Conservation (phyloP, 495 filamentous ascomycete species). For the Lasiosphaeria ovina region DNA sequence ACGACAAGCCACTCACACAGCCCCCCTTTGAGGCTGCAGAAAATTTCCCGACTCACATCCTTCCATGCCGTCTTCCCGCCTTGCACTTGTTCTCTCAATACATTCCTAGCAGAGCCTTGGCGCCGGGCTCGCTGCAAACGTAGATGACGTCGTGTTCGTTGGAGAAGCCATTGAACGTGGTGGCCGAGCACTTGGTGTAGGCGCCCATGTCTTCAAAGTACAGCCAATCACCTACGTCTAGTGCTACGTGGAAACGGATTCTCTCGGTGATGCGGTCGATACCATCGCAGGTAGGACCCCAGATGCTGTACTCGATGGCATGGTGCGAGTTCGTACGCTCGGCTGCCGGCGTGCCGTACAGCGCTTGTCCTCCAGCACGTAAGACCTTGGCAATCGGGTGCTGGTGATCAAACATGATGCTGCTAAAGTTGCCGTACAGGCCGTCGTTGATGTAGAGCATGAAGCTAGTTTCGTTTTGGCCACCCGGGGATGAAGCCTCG, state of each 20-base stretch:
- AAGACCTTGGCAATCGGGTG: slow-evolving; percentile 81
- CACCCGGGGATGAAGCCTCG: slow-evolving; percentile 38
- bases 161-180: slow-evolving; percentile 96
- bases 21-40: no score
- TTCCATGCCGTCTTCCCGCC: neutral
- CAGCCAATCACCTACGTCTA: slow-evolving; percentile 94
- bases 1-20: no score
- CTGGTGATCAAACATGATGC: slow-evolving; percentile 99
- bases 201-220: slow-evolving; percentile 99
- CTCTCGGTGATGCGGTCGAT: slow-evolving; percentile 87
- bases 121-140: slow-evolving; percentile 87
- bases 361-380: slow-evolving; percentile 53
- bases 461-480: slow-evolving; percentile 63
- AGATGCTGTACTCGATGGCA: slow-evolving; percentile 80
- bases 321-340: slow-evolving; percentile 30
- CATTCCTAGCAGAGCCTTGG: slow-evolving; percentile 63
- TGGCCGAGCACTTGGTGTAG: slow-evolving; percentile 96
- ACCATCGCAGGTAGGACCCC: slow-evolving; percentile 97
- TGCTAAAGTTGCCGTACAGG: slow-evolving; percentile 96
- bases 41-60: no score
- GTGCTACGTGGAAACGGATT: slow-evolving; percentile 64
- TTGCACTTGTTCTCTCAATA: neutral
- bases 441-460: slow-evolving; percentile 98
- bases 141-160: slow-evolving; percentile 91
- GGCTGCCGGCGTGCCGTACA: slow-evolving; percentile 45